Conservation (phyloP, 2,329 filamentous ascomycete species). For the Stachybotrys chlorohalonatus region DNA sequence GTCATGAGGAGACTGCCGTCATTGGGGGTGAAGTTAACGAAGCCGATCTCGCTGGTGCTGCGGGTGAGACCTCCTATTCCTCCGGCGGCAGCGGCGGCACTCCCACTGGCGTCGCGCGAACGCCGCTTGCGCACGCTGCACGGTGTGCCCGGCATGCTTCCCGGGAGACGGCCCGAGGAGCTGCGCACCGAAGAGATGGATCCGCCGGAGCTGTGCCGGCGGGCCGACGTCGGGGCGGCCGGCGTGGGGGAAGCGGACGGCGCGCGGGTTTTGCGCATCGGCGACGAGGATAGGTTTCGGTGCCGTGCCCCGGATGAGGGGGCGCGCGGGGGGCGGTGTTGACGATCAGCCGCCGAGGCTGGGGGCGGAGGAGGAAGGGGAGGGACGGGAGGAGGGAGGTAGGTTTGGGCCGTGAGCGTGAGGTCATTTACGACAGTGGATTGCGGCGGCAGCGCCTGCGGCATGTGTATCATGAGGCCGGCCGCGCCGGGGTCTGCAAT, state of each 20-base stretch:
- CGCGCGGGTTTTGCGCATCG: slow-evolving; percentile 32
- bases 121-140: slow-evolving; percentile 29
- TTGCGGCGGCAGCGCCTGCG: slow-evolving; percentile 28
- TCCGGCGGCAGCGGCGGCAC: slow-evolving; percentile 10
- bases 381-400: slow-evolving; percentile 23
- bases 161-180: slow-evolving; percentile 21
- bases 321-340: slow-evolving; percentile 39
- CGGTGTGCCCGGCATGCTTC: slow-evolving; percentile 27
- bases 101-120: slow-evolving; percentile 24
- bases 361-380: slow-evolving; percentile 8
- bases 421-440: slow-evolving; percentile 27
- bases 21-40: slow-evolving; percentile 83
- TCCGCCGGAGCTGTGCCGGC: slow-evolving; percentile 30
- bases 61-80: slow-evolving; percentile 14
- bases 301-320: slow-evolving; percentile 46
- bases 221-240: slow-evolving; percentile 20
- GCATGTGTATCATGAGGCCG: slow-evolving; percentile 47
- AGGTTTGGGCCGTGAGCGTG: slow-evolving; percentile 22
- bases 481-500: slow-evolving; percentile 20
- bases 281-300: slow-evolving; percentile 21
- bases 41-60: slow-evolving; percentile 37
- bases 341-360: slow-evolving; percentile 19
- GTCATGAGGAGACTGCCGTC: slow-evolving; percentile 74
- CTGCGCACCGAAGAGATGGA: slow-evolving; percentile 25
- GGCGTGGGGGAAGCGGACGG: slow-evolving; percentile 32